Conservation (phyloP, 768 basidiomycete genomes). For the Pleurotus platypus region DNA sequence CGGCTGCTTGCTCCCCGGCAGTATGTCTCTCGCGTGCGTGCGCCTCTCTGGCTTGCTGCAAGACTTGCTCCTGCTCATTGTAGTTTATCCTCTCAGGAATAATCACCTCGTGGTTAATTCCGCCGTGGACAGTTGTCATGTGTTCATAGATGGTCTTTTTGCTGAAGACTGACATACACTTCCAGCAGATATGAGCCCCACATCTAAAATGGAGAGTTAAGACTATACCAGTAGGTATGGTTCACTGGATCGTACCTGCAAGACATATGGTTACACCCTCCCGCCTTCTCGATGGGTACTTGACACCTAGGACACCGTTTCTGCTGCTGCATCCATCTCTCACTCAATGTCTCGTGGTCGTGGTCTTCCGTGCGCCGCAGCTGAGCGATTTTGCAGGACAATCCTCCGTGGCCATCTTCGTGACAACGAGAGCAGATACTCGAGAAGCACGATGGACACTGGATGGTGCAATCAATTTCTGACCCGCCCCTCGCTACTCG, state of each 20-base stretch:
- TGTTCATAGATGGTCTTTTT: conserved; percentile 24
- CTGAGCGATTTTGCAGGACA: conserved; percentile 41
- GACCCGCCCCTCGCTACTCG: conserved; percentile 15
- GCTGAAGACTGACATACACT: conserved; percentile 41
- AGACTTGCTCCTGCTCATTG: neutral
- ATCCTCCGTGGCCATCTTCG: conserved; percentile 46
- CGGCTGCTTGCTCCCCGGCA: too few species aligned
- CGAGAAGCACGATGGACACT: conserved; percentile 21
- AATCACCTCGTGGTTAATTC: conserved; percentile 19
- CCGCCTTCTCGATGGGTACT: conserved; percentile 43
- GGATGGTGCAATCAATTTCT: neutral
- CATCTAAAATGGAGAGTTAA: conserved; percentile 12
- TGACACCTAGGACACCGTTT: conserved; percentile 46
- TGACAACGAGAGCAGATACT: conserved; percentile 49
- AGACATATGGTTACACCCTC: conserved; percentile 53
- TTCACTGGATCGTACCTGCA: conserved; percentile 28
- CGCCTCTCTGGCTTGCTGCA: neutral
- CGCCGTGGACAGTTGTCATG: conserved; percentile 30
- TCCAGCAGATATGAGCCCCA: conserved; percentile 53
- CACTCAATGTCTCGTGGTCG: conserved; percentile 22
- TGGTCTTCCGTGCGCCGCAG: conserved; percentile 23
- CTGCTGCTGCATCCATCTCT: conserved; percentile 34
- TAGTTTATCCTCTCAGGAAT: neutral
- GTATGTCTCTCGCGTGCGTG: too few species aligned
- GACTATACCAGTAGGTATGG: neutral